phyloP scores from a whole-genome alignment of 129 eudicot genomes.

The Chrysanthemum lavandulifolium region DNA sequence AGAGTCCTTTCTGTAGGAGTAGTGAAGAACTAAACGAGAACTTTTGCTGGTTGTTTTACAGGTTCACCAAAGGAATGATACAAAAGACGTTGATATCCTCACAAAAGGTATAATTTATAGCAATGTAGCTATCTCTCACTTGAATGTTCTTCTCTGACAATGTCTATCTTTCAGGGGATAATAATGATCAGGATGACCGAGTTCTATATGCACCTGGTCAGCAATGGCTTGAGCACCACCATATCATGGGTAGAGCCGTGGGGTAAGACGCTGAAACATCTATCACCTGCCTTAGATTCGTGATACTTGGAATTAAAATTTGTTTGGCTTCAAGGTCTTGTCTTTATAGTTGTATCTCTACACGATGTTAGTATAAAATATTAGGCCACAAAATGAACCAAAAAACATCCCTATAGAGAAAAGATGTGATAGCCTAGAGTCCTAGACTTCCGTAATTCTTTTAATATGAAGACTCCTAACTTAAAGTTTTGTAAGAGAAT shows the following conservation, averaged over 20 bases:
- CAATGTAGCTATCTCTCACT: neutral
- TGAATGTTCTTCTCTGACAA: conserved; percentile 7
- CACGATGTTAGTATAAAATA: no score
- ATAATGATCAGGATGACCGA: conserved; percentile 63
- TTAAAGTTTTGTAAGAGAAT: neutral
- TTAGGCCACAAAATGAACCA: neutral
- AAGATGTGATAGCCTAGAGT: neutral
- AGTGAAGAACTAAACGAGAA: no score
- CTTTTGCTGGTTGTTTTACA: no score
- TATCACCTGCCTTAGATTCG: neutral
- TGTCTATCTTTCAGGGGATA: conserved; percentile 55
- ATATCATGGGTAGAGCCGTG: conserved; percentile 87
- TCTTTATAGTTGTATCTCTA: conserved; percentile 8
- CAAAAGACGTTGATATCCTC: conserved; percentile 61
- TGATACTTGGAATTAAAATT: neutral
- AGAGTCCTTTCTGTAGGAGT: no score
- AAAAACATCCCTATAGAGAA: neutral
- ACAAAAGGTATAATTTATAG: conserved; percentile 65
- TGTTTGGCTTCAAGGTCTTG: conserved; percentile 12
- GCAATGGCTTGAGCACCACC: conserved; percentile 72
- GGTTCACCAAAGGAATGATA: conserved; percentile 72
- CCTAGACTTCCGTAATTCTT: neutral
- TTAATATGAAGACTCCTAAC: neutral
- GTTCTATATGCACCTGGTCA: conserved; percentile 76
- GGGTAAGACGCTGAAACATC: conserved; percentile 47